Evolutionary conservation across 495 filamentous ascomycete species (phyloP).

Genomic region (Aspergillus homomorphus): DNA sequence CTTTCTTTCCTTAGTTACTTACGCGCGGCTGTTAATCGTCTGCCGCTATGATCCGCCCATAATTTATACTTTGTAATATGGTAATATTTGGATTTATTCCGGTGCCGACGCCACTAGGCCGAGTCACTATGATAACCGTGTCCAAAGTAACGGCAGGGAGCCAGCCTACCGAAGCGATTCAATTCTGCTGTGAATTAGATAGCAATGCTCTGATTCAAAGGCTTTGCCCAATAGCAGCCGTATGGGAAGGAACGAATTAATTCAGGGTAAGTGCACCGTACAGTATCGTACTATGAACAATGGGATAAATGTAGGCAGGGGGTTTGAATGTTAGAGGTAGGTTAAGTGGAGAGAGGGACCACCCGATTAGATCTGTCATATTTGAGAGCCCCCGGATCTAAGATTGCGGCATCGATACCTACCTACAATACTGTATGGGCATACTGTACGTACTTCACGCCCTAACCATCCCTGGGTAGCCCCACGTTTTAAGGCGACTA

Average conservation of each 20-base stretch:
- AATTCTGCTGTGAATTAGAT: too few relatives aligned
- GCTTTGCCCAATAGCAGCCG: too few relatives aligned
- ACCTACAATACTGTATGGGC: too few relatives aligned
- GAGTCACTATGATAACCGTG: too few relatives aligned
- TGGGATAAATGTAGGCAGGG: not conserved
- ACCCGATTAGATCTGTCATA: constrained; percentile 41
- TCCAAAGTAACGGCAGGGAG: too few relatives aligned
- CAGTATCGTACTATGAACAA: not conserved
- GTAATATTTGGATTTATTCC: not conserved
- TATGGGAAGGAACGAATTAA: too few relatives aligned
- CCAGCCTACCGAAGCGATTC: too few relatives aligned
- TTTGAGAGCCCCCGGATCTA: constrained; percentile 25
- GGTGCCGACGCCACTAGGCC: too few relatives aligned
- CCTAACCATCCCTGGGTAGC: constrained; percentile 14
- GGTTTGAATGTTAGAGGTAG: not conserved
- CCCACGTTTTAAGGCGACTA: constrained; percentile 20
- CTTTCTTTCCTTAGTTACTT: constrained; percentile 11
- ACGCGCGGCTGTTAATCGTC: constrained; percentile 1
- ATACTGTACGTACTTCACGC: too few relatives aligned
- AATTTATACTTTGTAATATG: not conserved
- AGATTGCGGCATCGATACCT: constrained; percentile 13
- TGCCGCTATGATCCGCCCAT: not conserved
- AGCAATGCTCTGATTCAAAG: too few relatives aligned
- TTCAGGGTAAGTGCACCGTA: too few relatives aligned
- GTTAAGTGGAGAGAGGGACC: not conserved